A percentile compares a stretch with the other conserved stretches of the same genome.
Evolutionary conservation across 1,284 basidiomycete genomes (phyloP).

Genomic region (Tranzscheliella williamsii): DNA sequence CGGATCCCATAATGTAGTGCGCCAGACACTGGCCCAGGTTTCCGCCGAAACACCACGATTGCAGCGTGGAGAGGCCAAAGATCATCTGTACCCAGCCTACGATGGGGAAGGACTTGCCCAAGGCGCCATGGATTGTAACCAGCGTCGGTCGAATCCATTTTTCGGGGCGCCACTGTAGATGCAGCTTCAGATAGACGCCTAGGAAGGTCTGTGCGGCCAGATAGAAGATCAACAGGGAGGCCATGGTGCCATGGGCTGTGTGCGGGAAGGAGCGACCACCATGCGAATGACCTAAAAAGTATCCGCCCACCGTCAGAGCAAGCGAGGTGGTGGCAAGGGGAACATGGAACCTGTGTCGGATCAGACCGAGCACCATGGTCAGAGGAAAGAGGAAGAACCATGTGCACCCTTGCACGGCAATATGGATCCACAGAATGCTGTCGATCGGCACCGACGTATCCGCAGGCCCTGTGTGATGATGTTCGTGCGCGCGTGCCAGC

Average conservation of each 20-base stretch:
- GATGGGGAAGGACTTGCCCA: conserved; percentile 84
- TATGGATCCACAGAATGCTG: conserved; percentile 56
- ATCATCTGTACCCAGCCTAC: conserved; percentile 68
- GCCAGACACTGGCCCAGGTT: conserved; percentile 66
- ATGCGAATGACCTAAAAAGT: conserved; percentile 53
- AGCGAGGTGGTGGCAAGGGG: conserved; percentile 49
- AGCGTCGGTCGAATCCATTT: conserved; percentile 73
- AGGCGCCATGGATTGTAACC: conserved; percentile 74
- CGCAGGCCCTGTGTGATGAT: conserved; percentile 38
- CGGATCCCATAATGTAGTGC: conserved; percentile 68
- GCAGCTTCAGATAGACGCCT: conserved; percentile 89
- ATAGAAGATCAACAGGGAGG: conserved; percentile 46
- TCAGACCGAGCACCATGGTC: conserved; percentile 57
- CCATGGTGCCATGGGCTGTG: conserved; percentile 56
- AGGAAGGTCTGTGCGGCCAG: conserved; percentile 68
- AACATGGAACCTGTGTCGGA: conserved; percentile 55
- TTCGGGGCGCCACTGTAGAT: conserved; percentile 73
- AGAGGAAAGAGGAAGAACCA: conserved; percentile 57
- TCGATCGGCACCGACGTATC: conserved; percentile 53
- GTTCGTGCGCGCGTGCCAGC: conserved; percentile 35
- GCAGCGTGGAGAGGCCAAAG: conserved; percentile 51
- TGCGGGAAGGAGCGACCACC: conserved; percentile 53
- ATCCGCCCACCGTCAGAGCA: conserved; percentile 47
- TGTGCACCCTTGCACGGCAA: conserved; percentile 42
- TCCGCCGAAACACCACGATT: conserved; percentile 71